A percentile compares a stretch with the other conserved stretches of the same genome.
phyloP scores from a whole-genome alignment of 495 filamentous ascomycete genomes.

The Penicillium mononematosum region DNA sequence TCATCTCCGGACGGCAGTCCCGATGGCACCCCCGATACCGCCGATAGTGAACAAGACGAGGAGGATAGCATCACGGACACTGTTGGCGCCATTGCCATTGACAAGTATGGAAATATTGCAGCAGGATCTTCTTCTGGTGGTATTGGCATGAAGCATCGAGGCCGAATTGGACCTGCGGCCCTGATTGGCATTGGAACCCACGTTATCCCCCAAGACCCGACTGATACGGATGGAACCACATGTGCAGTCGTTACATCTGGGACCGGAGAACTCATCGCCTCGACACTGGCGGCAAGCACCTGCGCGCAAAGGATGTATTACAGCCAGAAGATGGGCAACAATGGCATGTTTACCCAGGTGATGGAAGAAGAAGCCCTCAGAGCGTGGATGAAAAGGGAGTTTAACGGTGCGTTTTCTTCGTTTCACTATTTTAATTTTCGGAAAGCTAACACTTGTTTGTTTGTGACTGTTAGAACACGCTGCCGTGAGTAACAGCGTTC shows the following conservation, averaged over 20 bases:
- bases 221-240: constrained; percentile 57
- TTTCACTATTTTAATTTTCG: neutral
- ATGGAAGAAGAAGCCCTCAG: constrained; percentile 72
- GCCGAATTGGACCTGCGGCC: constrained; percentile 87
- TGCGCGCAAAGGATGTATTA: constrained; percentile 77
- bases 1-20: neutral
- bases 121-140: constrained; percentile 98
- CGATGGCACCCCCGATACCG: neutral
- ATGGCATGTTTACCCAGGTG: constrained; percentile 59
- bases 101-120: constrained; percentile 80
- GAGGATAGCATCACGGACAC: constrained; percentile 77
- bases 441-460: constrained; percentile 19
- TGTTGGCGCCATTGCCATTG: constrained; percentile 91
- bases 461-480: constrained; percentile 57
- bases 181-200: constrained; percentile 87
- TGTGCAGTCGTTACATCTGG: constrained; percentile 86
- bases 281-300: constrained; percentile 75
- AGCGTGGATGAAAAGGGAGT: constrained; percentile 72
- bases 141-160: constrained; percentile 95
- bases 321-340: constrained; percentile 54
- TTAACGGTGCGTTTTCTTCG: constrained; percentile 56
- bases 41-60: neutral
- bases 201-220: constrained; percentile 68
- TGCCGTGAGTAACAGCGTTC: constrained; percentile 67
- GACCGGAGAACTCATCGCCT: constrained; percentile 96